Evolutionary conservation across 2,329 filamentous ascomycete species (phyloP).

Genomic region (Claviceps digitariae): DNA sequence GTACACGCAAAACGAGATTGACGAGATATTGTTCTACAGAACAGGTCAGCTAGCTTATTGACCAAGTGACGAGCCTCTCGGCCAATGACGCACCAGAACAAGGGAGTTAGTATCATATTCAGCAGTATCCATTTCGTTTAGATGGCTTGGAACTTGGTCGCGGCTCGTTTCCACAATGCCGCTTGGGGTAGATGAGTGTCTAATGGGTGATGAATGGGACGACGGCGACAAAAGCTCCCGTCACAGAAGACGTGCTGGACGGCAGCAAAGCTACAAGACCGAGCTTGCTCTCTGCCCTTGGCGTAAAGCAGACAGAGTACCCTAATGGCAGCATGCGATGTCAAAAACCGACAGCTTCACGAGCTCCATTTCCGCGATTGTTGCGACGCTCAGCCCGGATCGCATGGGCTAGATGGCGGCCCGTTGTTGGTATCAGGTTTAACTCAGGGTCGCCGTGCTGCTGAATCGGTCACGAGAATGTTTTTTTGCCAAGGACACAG

Average conservation of each 20-base stretch:
- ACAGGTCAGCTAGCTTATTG: constrained; percentile 8
- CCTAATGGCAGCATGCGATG: constrained; percentile 8
- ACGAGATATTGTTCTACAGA: constrained; percentile 41
- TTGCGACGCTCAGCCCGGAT: constrained; percentile 7
- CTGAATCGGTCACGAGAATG: neutral
- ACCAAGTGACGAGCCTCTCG: neutral
- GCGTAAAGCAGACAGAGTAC: neutral
- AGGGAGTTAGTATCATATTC: constrained; percentile 51
- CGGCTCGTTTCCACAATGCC: constrained; percentile 2
- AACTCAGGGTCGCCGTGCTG: neutral
- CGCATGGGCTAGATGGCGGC: neutral
- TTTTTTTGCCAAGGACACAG: neutral
- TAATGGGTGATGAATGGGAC: constrained; percentile 4
- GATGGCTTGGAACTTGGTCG: constrained; percentile 8
- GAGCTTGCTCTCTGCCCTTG: constrained; percentile 2
- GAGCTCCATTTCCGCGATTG: constrained; percentile 27
- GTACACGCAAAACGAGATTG: constrained; percentile 41
- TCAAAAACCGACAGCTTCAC: constrained; percentile 13
- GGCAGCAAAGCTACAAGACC: constrained; percentile 9
- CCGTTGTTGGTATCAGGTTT: neutral
- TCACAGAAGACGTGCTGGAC: neutral
- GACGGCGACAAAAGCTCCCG: constrained; percentile 9
- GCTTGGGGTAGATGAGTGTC: neutral
- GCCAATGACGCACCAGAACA: constrained; percentile 34
- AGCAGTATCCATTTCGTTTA: constrained; percentile 46